These are phyloP conservation scores for Sarocladium strictum DNA, from an alignment of 2,329 filamentous ascomycete genomes.

Conservation along the genomic window DNA sequence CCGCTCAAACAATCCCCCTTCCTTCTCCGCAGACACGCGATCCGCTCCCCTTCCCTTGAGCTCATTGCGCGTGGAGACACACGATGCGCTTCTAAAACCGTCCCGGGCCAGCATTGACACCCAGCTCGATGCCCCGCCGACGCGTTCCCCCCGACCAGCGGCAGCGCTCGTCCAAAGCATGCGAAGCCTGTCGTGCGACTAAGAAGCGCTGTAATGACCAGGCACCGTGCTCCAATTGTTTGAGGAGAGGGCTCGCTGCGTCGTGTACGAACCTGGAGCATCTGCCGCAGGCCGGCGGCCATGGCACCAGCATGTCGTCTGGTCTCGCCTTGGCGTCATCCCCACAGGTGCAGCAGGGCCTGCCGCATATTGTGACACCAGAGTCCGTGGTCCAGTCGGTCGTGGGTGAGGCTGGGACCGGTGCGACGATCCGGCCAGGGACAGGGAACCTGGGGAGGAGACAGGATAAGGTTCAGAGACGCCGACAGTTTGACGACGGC, in stretches of 20 bases:
- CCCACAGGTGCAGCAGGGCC: not conserved
- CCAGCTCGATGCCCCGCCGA: slow-evolving; percentile 3
- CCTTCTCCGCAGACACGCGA: not conserved
- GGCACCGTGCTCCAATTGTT: slow-evolving; percentile 2
- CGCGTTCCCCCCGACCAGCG: slow-evolving; percentile 6
- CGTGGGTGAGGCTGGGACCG: not conserved
- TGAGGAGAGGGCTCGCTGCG: slow-evolving; percentile 3
- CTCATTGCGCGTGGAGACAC: too few relatives aligned
- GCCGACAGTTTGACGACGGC: not conserved
- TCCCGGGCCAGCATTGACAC: too few relatives aligned
- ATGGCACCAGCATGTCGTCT: not conserved
- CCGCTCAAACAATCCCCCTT: not conserved
- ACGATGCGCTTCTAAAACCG: too few relatives aligned
- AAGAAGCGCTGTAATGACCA: slow-evolving; percentile 8
- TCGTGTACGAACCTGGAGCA: slow-evolving; percentile 6
- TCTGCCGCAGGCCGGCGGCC: not conserved
- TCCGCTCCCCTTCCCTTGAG: not conserved
- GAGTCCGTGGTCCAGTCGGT: slow-evolving; percentile 2
- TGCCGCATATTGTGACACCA: slow-evolving; percentile 2
- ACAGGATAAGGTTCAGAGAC: slow-evolving; percentile 1
- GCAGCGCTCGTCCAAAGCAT: slow-evolving; percentile 6
- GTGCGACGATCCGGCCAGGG: not conserved
- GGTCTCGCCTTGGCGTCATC: not conserved
- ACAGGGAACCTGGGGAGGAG: not conserved
- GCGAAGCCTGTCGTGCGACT: slow-evolving; percentile 6